Base-by-base conservation (phyloP, 352 stramenopile genomes). In the Pythium chondricola region DNA sequence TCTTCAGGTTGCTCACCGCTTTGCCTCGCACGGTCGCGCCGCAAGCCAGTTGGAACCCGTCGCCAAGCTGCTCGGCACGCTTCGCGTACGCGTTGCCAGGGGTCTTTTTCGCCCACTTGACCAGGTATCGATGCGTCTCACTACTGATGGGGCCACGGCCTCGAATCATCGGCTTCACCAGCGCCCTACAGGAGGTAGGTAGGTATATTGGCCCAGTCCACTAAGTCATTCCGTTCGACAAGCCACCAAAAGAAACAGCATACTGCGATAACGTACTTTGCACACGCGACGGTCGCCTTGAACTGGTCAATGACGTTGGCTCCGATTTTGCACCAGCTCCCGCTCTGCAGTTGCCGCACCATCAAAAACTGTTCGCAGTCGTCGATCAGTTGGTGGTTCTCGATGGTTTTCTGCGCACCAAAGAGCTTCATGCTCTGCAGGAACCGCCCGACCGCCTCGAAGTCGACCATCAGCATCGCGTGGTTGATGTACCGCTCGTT, bases 361-460 rank as follows among this genome's bases (percentile, higher is more conserved):
- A 89, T 29, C 46, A 93, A 51, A 38, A 82, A 87, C 4, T 63
- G 68, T 55, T 90, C 75, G 29, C 70, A 85, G n/a, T 58, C 63
- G 2, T 61, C 49, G 26, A 93, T 80, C 48, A 84, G 48, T 18
- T 63, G 61, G 24, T 25, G 13, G 17, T 74, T 58, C 26, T 83
- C 65, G 13, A 63, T 50, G 6, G 57, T 65, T 45, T 67, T 69
- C 14, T 40, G 43, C 11, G 59, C 27, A 2, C 80, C 77, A 45
- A 93, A 93, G 17, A 92, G 58, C 36, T 67, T 80, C 73, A 93
- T 82, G 44, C 67, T 87, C 52, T 92, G 81, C 10, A 93, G 50
- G 52, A 83, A 83, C 24, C 74, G 79, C 20, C 79, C 83, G 9
- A 89, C 67, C 7, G 85, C 67, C 45, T 93, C 83, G 41, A 67